These are phyloP conservation scores for Ammopiptanthus mongolicus DNA, from an alignment of 306 rosid species.

Conservation along the genomic window DNA sequence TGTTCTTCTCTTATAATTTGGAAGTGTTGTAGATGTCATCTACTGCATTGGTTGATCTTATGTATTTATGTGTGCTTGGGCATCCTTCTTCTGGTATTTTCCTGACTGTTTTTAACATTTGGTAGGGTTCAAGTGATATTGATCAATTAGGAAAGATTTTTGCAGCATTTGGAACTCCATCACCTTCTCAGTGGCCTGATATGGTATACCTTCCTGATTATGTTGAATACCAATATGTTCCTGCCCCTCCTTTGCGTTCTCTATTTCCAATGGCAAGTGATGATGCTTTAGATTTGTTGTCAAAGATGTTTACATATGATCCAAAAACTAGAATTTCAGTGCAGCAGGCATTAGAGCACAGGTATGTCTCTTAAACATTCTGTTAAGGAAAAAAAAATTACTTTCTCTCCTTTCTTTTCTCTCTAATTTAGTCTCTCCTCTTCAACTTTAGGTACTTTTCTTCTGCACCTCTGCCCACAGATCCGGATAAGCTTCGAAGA, in stretches of 20 bases:
- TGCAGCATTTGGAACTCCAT: slow-evolving; percentile 92
- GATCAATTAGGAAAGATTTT: slow-evolving; percentile 96
- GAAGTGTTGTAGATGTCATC: not conserved
- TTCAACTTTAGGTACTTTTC: slow-evolving; percentile 62
- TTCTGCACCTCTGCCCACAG: slow-evolving; percentile 78
- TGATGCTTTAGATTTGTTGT: slow-evolving; percentile 80
- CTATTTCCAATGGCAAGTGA: slow-evolving; percentile 89
- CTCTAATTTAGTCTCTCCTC: slow-evolving; percentile 18
- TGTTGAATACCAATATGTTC: slow-evolving; percentile 90
- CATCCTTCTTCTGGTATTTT: slow-evolving; percentile 11
- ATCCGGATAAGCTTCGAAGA: slow-evolving; percentile 88
- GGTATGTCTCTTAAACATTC: slow-evolving; percentile 41
- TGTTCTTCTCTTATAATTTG: not conserved
- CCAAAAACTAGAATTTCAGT: slow-evolving; percentile 83
- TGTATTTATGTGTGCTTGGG: slow-evolving; percentile 7
- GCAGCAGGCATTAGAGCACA: slow-evolving; percentile 91
- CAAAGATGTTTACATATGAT: slow-evolving; percentile 95
- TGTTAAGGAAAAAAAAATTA: not conserved
- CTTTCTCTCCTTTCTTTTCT: not conserved
- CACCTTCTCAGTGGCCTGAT: slow-evolving; percentile 94
- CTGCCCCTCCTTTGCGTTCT: slow-evolving; percentile 77
- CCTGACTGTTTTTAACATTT: slow-evolving; percentile 2
- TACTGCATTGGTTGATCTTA: not conserved
- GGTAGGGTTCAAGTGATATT: slow-evolving; percentile 89
- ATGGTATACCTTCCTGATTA: slow-evolving; percentile 85